phyloP scores from a whole-genome alignment of 306 rosid species.

The Chamaecrista fasciculata region DNA sequence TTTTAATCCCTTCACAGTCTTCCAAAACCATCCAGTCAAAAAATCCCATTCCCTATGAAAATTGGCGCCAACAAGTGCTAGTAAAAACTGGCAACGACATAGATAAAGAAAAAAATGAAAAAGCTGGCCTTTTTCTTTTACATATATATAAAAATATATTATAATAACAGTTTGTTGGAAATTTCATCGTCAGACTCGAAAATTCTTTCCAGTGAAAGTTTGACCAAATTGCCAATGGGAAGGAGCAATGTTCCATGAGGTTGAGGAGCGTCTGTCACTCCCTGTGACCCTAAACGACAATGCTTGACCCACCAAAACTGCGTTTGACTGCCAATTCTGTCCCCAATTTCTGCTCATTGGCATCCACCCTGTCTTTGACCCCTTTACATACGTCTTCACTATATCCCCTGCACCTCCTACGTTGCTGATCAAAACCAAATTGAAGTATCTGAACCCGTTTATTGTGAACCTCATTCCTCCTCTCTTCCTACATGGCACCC shows the following conservation, averaged over 20 bases:
- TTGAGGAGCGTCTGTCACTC: conserved; percentile 83
- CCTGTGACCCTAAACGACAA: conserved; percentile 73
- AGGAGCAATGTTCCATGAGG: conserved; percentile 87
- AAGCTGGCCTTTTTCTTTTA: background rate
- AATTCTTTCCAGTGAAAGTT: conserved; percentile 89
- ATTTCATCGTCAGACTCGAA: conserved; percentile 51
- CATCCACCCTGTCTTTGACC: conserved; percentile 74
- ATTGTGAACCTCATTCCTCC: conserved; percentile 86
- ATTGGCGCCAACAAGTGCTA: conserved; percentile 29
- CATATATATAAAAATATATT: background rate
- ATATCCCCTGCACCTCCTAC: conserved; percentile 98
- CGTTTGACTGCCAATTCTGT: conserved; percentile 95
- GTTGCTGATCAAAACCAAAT: conserved; percentile 78
- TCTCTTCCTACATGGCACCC: conserved; percentile 89
- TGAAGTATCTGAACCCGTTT: conserved; percentile 89
- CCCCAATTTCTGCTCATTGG: conserved; percentile 96
- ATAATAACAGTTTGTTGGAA: background rate
- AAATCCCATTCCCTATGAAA: conserved; percentile 6
- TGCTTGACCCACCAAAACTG: conserved; percentile 78
- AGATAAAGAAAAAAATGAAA: background rate
- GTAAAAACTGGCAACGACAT: conserved; percentile 35
- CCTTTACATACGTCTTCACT: conserved; percentile 71
- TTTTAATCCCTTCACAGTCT: conserved; percentile 8
- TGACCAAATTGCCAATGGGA: conserved; percentile 93
- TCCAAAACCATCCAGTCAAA: conserved; percentile 39